A percentile compares a stretch with the other conserved stretches of the same genome.
Evolutionary conservation across 176 grass and related monocot species (phyloP).

Genomic region (Dactylis glomerata): DNA sequence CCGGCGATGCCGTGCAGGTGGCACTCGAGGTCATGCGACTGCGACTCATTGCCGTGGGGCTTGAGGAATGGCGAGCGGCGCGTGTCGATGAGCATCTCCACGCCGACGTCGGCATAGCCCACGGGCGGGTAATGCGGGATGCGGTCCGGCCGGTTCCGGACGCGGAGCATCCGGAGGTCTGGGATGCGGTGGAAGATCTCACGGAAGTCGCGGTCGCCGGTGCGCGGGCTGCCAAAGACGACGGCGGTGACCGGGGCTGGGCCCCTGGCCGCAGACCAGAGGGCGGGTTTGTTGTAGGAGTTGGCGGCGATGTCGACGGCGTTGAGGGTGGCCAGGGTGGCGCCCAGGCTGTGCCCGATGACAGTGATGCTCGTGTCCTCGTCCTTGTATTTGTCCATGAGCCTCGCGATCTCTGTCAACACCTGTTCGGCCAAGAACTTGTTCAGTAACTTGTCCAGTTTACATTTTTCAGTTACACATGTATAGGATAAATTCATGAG

Average conservation of each 20-base stretch:
- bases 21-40: slow-evolving; percentile 80
- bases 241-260: slow-evolving; percentile 45
- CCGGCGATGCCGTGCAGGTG: slow-evolving; percentile 83
- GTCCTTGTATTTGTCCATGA: slow-evolving; percentile 64
- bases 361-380: slow-evolving; percentile 88
- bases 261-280: neutral
- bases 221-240: slow-evolving; percentile 73
- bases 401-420: slow-evolving; percentile 50
- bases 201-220: slow-evolving; percentile 58
- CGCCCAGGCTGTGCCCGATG: slow-evolving; percentile 84
- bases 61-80: slow-evolving; percentile 68
- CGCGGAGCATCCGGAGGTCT: slow-evolving; percentile 55
- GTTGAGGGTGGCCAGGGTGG: slow-evolving; percentile 75
- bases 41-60: slow-evolving; percentile 45
- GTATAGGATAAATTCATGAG: neutral
- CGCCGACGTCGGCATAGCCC: slow-evolving; percentile 66
- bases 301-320: slow-evolving; percentile 63
- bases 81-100: slow-evolving; percentile 68
- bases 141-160: slow-evolving; percentile 60
- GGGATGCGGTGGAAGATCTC: slow-evolving; percentile 48
- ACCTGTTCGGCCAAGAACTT: slow-evolving; percentile 33
- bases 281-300: slow-evolving; percentile 34
- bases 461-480: neutral
- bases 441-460: neutral
- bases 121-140: slow-evolving; percentile 58